Base-by-base conservation (phyloP, 1,284 basidiomycete species). In the Cutaneotrichosporon cutaneum region DNA sequence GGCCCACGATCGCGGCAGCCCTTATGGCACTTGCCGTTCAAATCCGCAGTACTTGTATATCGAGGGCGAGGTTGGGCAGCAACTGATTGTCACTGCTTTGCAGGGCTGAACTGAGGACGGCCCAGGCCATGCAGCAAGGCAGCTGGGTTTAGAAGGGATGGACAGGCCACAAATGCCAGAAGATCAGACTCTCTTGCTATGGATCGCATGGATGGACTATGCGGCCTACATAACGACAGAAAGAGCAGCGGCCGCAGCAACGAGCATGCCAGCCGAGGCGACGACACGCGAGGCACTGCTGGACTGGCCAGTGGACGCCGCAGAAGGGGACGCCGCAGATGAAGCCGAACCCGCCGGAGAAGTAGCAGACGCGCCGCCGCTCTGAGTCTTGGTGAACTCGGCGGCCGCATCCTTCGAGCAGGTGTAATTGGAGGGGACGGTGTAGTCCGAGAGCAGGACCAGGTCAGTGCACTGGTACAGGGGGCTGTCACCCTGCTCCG, bases 401-500 rank as follows among this genome's bases (percentile, higher is more conserved):
- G 62, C 60, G 30, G 68, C 56, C 16, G 66, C 66, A 54, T 68
- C 61, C 48, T 62, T 59, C 0, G 66, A 58, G 74, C 85, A 86
- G 5, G 82, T 80, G n/a, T 77, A 75, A 68, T 80, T 81, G 59
- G 77, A 69, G 4, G 83, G 81, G 22, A 77, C 78, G 11, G 77
- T 81, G 66, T 81, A 82, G 68, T 77, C 81, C 55, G 80, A 83
- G 47, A 84, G 81, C 32, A 92, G 81, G 8, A 86, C 85, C 57
- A 92, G 75, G 76, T 91, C 89, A 51, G 88, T 82, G 72, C 89
- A 90, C 86, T 90, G 88, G 79, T 82, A 90, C 10, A 90, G 82
- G 52, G 79, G 70, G 36, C 86, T 86, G 71, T 91, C 89, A 21
- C 87, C 81, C 82, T 88, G 84, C 27, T 74, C 1, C 85, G 55